A percentile compares a stretch with the other conserved stretches of the same genome.
Conservation (phyloP, 805 yeast genomes). For the Monosporozyma servazzii region DNA sequence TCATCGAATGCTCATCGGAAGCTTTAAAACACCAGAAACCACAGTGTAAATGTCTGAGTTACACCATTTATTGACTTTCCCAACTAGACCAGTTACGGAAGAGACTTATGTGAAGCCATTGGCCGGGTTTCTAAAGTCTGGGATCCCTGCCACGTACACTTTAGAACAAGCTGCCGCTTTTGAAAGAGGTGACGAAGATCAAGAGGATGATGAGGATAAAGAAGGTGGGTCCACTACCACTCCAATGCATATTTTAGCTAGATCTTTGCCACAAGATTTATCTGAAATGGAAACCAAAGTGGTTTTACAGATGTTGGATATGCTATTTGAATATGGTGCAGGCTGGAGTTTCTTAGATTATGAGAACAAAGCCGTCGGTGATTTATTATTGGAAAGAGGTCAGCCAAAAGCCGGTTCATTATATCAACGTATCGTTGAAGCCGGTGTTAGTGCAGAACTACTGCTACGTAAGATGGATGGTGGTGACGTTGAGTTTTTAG, state of each 20-base stretch:
- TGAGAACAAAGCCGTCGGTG: constrained; percentile 75
- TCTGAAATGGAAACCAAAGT: constrained; percentile 36
- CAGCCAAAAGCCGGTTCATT: constrained; percentile 33
- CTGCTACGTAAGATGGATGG: constrained; percentile 64
- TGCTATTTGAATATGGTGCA: constrained; percentile 75
- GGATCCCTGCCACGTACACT: constrained; percentile 79
- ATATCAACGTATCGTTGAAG: constrained; percentile 50
- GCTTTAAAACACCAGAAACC: background rate
- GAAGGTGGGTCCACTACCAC: constrained; percentile 49
- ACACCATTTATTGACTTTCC: constrained; percentile 51
- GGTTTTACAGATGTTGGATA: constrained; percentile 48
- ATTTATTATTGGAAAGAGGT: constrained; percentile 53
- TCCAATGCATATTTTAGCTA: constrained; percentile 64
- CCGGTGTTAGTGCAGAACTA: constrained; percentile 87
- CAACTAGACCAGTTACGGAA: constrained; percentile 42
- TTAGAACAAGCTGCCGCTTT: constrained; percentile 63
- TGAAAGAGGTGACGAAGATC: constrained; percentile 31
- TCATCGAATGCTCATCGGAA: background rate
- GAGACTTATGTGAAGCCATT: constrained; percentile 38
- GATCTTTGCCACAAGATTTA: constrained; percentile 35
- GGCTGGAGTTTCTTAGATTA: constrained; percentile 81
- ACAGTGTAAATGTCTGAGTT: constrained; percentile 51
- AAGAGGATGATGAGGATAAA: constrained; percentile 17
- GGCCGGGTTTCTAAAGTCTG: constrained; percentile 41
- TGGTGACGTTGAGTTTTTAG: constrained; percentile 51